Percentiles rank a stretch among this genome's conserved stretches.
Evolutionary conservation across 192 early-diverging fungal species (phyloP).

Genomic region (Backusella macrospora): DNA sequence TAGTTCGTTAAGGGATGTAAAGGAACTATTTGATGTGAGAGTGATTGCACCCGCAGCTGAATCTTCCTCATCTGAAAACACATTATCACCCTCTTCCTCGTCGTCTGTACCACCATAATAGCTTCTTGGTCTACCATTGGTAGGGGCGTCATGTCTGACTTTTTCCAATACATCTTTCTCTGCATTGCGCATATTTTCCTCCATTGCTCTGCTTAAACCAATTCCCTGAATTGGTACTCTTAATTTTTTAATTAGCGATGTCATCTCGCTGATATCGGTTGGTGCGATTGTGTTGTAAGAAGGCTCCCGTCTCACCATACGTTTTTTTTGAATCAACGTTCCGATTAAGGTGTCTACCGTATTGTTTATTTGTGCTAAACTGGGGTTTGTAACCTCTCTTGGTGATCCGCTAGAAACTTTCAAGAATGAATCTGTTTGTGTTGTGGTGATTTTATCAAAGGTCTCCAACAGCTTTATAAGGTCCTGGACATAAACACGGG

Average conservation of each 20-base stretch:
- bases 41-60: background rate
- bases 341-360: constrained; percentile 20
- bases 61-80: background rate
- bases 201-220: constrained; percentile 31
- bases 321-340: constrained; percentile 26
- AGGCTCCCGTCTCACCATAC: constrained; percentile 30
- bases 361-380: constrained; percentile 15
- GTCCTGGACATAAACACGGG: constrained; percentile 18
- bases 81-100: background rate
- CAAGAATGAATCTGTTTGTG: constrained; percentile 16
- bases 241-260: constrained; percentile 32
- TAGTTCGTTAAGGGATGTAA: background rate
- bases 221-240: constrained; percentile 35
- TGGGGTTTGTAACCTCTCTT: background rate
- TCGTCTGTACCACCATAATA: constrained; percentile 15
- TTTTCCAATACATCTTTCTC: background rate
- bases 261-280: constrained; percentile 30
- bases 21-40: background rate
- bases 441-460: constrained; percentile 20
- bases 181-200: constrained; percentile 29
- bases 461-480: constrained; percentile 23
- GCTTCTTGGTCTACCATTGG: constrained; percentile 7
- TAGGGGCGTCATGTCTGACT: background rate
- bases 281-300: constrained; percentile 32
- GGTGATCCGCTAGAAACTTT: background rate